Evolutionary conservation across 306 rosid genomes (phyloP), one percentile per base, ranked within the genome.

Genomic region (Dryas alaskensis): DNA sequence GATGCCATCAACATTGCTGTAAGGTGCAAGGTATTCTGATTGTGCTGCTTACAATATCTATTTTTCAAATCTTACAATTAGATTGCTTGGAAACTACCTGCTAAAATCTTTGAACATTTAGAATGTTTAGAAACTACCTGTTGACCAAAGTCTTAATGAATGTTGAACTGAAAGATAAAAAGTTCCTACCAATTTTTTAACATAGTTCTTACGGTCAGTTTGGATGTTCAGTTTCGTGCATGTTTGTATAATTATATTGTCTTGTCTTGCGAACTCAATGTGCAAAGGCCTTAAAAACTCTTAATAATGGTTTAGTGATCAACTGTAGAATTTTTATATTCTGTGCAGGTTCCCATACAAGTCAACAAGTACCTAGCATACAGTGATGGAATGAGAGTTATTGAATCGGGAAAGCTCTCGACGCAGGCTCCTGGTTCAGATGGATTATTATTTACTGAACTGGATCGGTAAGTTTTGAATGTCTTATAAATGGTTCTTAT

Each of bases 1-100:
- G 99, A 94, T 71, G 99, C 99, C 44, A 94, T 94, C 86, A 94
- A 94, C 83, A 89, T 94, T 82, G 99, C 99, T 45, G 90, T 94
- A 54, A 81, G 93, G 78, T 94, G 99, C 97, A 89, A 94, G 97
- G 99, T 94, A 83, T 65, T 66, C 27, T 52, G 11, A 50, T 59
- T 42, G 39, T 73, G n/a, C 40, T 19, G 31, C 70, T 61, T 60
- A 16, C 1, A 55, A 59, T 69, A 0, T 66, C 43, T 19, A 44
- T 48, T 64, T 74, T 51, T 10, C 9, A 12, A 40, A 72, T 60
- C 3, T 39, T 76, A 45, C 60, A 43, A 60, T 43, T 4, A 12
- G 42, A 17, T 62, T 42, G 10, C 48, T 64, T 70, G 51, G 4
- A 65, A 46, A 62, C 10, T 53, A 6, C 12, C 46, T 69, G 10